Percentiles rank a stretch among this genome's conserved stretches.
Conservation (phyloP, 1,284 basidiomycete genomes). For the Heterobasidion parviporum region DNA sequence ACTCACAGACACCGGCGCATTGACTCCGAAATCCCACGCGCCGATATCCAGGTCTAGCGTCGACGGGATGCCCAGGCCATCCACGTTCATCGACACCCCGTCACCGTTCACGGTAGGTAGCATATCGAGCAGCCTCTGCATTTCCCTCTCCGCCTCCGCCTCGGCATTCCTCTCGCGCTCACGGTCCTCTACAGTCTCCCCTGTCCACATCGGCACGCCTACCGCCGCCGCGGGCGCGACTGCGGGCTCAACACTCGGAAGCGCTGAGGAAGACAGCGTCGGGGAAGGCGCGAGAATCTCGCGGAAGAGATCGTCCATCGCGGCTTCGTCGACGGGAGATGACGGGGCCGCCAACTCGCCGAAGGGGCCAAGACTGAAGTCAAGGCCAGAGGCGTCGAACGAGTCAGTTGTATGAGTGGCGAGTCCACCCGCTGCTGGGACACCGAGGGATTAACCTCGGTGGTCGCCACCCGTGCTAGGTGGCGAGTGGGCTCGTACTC, state of each 20-base stretch:
- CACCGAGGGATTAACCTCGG: conserved; percentile 47
- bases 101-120: conserved; percentile 23
- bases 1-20: not conserved
- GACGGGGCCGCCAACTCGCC: conserved; percentile 6
- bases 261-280: conserved; percentile 24
- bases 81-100: conserved; percentile 11
- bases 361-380: conserved; percentile 1
- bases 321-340: conserved; percentile 38
- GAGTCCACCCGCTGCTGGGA: conserved; percentile 85
- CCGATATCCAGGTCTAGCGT: conserved; percentile 27
- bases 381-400: conserved; percentile 12
- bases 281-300: conserved; percentile 59
- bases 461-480: conserved; percentile 89
- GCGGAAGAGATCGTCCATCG: conserved; percentile 57
- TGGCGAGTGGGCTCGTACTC: conserved; percentile 73
- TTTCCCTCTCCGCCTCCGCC: conserved; percentile 42
- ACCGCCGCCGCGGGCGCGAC: conserved; percentile 14
- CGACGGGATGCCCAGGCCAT: conserved; percentile 19
- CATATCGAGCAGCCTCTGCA: conserved; percentile 55
- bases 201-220: conserved; percentile 11
- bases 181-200: conserved; percentile 16
- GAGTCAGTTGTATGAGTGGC: conserved; percentile 20
- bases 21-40: conserved; percentile 21
- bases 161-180: conserved; percentile 7
- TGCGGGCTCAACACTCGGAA: conserved; percentile 18